phyloP scores from a whole-genome alignment of 805 yeast species.

The Ogataea parapolymorpha region DNA sequence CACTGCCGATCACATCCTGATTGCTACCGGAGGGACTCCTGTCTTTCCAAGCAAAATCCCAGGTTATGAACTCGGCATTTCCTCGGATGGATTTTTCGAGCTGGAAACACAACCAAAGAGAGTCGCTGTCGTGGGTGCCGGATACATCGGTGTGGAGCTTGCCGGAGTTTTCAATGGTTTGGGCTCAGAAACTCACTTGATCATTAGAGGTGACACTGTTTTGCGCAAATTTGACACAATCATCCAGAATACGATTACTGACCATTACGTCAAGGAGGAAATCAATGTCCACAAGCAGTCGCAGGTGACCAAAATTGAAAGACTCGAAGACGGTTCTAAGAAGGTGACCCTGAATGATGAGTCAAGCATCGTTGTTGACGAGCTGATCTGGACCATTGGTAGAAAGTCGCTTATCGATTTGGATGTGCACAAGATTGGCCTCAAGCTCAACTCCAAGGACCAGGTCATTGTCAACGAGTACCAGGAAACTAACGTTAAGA shows the following conservation, averaged over 20 bases:
- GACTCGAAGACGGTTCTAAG: slow-evolving; percentile 46
- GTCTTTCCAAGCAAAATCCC: slow-evolving; percentile 63
- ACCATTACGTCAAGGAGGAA: slow-evolving; percentile 77
- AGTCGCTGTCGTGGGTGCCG: slow-evolving; percentile 96
- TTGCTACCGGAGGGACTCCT: slow-evolving; percentile 94
- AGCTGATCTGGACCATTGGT: slow-evolving; percentile 91
- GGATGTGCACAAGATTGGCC: slow-evolving; percentile 73
- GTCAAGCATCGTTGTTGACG: slow-evolving; percentile 61
- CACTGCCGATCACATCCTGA: slow-evolving; percentile 77
- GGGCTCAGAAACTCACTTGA: slow-evolving; percentile 80
- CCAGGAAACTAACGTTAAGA: slow-evolving; percentile 72
- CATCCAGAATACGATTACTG: slow-evolving; percentile 76
- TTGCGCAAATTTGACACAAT: slow-evolving; percentile 82
- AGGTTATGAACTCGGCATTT: slow-evolving; percentile 80
- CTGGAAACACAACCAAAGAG: slow-evolving; percentile 80
- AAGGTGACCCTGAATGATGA: slow-evolving; percentile 44
- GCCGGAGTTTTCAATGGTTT: slow-evolving; percentile 91
- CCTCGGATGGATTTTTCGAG: slow-evolving; percentile 88
- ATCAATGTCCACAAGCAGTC: slow-evolving; percentile 72
- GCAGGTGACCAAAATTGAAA: slow-evolving; percentile 46
- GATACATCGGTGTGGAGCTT: slow-evolving; percentile 94
- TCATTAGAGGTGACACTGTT: slow-evolving; percentile 89
- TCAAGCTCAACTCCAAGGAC: slow-evolving; percentile 55
- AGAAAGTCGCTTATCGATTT: slow-evolving; percentile 73
- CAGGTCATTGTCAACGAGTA: slow-evolving; percentile 81